These are phyloP conservation scores for Diaporthe ampelina DNA, from an alignment of 2,329 filamentous ascomycete genomes.

Conservation along the genomic window DNA sequence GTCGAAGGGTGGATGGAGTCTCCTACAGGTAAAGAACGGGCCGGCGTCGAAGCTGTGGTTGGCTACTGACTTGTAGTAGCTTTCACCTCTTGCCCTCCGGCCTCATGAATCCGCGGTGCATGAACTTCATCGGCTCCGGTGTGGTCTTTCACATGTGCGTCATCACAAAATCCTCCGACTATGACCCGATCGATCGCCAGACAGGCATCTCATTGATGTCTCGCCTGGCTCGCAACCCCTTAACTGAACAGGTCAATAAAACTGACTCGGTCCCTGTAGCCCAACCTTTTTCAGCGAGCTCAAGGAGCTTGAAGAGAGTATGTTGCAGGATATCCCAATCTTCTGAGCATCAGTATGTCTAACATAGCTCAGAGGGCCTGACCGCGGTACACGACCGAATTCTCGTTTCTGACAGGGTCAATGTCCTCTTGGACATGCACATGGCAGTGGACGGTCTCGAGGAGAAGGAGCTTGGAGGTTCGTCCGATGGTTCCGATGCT, in stretches of 20 bases:
- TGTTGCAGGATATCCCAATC: not conserved
- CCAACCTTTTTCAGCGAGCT: conserved; percentile 77
- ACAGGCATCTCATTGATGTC: conserved; percentile 13
- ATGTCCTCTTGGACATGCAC: conserved; percentile 75
- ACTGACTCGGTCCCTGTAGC: conserved; percentile 13
- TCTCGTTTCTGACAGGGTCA: conserved; percentile 72
- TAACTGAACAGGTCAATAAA: not conserved
- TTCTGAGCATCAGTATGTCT: not conserved
- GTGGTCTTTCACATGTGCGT: conserved; percentile 72
- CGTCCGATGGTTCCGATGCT: not conserved
- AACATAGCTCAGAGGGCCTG: conserved; percentile 60
- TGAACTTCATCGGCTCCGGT: conserved; percentile 81
- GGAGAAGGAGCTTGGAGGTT: conserved; percentile 51
- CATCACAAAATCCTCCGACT: conserved; percentile 7
- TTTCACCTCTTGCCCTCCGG: conserved; percentile 77
- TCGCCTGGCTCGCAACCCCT: conserved; percentile 2
- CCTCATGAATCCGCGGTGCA: conserved; percentile 77
- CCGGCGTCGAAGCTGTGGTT: conserved; percentile 14
- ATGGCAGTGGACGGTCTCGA: conserved; percentile 76
- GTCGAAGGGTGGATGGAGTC: conserved; percentile 14
- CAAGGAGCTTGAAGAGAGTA: conserved; percentile 65
- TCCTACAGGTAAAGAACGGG: conserved; percentile 32
- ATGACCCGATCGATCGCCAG: conserved; percentile 3
- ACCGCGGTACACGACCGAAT: conserved; percentile 67
- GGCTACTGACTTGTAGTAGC: conserved; percentile 50